A percentile compares a stretch with the other conserved stretches of the same genome.
Evolutionary conservation across 2,329 filamentous ascomycete genomes (phyloP).

Genomic region (Aspergillus sp.): DNA sequence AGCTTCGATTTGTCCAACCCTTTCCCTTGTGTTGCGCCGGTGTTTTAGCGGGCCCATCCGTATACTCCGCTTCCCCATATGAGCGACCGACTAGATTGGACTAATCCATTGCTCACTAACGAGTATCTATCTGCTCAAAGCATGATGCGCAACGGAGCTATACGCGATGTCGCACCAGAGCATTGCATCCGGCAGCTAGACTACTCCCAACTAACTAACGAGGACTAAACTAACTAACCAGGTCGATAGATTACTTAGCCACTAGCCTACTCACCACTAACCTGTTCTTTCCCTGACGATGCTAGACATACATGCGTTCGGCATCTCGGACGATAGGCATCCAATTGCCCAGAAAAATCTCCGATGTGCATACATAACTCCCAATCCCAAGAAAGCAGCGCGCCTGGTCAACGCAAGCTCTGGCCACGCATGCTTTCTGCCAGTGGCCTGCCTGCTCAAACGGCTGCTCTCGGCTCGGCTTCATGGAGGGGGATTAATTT

Average conservation of each 20-base stretch:
- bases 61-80: neutral
- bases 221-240: neutral
- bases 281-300: slow-evolving; percentile 6
- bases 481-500: neutral
- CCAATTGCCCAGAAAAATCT: slow-evolving; percentile 16
- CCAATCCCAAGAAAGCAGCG: neutral
- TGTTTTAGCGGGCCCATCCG: neutral
- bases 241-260: neutral
- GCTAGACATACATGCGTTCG: slow-evolving; percentile 17
- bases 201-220: too few species aligned
- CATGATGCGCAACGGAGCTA: neutral
- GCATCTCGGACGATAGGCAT: slow-evolving; percentile 6
- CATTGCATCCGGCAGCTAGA: too few species aligned
- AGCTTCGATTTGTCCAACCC: neutral
- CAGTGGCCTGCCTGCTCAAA: neutral
- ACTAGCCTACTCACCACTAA: neutral
- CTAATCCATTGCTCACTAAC: neutral
- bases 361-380: slow-evolving; percentile 18
- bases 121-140: neutral
- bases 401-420: slow-evolving; percentile 1
- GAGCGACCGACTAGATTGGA: neutral
- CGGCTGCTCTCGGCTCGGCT: slow-evolving; percentile 12
- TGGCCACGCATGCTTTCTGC: slow-evolving; percentile 7
- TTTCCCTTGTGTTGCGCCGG: neutral
- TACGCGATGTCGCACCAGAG: neutral